phyloP scores from a whole-genome alignment of 805 yeast genomes.

The Candida piceae region DNA sequence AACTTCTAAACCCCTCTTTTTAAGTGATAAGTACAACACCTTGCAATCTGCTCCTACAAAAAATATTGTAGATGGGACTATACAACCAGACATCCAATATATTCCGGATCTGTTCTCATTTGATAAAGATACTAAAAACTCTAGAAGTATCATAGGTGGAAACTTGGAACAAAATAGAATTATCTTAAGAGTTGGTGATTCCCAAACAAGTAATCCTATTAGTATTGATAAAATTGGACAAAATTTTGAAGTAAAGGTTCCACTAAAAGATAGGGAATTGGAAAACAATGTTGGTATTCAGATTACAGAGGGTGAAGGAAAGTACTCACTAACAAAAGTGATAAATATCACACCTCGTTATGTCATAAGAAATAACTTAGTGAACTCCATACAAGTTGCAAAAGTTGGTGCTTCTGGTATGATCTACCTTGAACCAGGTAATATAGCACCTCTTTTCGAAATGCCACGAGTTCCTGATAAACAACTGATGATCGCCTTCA shows the following conservation, averaged over 20 bases:
- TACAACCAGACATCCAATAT: constrained; percentile 32
- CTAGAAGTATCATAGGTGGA: constrained; percentile 22
- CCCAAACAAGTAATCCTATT: constrained; percentile 66
- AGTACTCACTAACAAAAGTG: constrained; percentile 69
- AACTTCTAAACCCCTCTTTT: constrained; percentile 60
- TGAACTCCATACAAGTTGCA: constrained; percentile 50
- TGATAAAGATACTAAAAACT: constrained; percentile 42
- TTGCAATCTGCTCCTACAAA: constrained; percentile 38
- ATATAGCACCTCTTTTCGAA: constrained; percentile 55
- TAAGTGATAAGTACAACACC: constrained; percentile 53
- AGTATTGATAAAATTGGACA: constrained; percentile 92
- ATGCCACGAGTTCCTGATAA: constrained; percentile 53
- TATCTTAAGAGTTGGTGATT: constrained; percentile 56
- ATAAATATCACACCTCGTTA: constrained; percentile 81
- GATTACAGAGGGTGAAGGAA: constrained; percentile 80
- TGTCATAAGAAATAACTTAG: constrained; percentile 59
- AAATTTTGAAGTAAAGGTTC: constrained; percentile 46
- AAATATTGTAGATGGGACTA: constrained; percentile 12
- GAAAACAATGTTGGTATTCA: constrained; percentile 76
- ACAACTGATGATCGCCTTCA: constrained; percentile 55
- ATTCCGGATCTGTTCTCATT: constrained; percentile 84
- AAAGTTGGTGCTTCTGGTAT: constrained; percentile 62
- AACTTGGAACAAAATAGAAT: constrained; percentile 57
- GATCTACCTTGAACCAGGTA: constrained; percentile 41
- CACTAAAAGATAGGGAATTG: constrained; percentile 41